Conservation (phyloP, 1,284 basidiomycete genomes). For the Athelia psychrophila region DNA sequence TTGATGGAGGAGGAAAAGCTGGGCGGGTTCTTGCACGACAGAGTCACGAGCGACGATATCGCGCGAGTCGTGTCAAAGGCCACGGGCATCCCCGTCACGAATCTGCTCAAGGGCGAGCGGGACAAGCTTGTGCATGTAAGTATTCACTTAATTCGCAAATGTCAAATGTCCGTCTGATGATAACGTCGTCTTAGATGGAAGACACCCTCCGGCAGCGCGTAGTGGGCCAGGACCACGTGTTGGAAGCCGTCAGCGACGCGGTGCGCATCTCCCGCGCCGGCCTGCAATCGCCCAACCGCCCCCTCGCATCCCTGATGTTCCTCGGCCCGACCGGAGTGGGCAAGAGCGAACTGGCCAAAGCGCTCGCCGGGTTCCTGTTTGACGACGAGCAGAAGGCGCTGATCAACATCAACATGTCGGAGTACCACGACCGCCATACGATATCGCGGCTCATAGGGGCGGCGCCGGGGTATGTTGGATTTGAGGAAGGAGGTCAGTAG, state of each 20-base stretch:
- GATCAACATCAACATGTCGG: neutral
- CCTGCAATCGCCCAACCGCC: constrained; percentile 81
- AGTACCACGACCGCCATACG: constrained; percentile 88
- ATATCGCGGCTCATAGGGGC: constrained; percentile 90
- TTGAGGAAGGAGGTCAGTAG: constrained; percentile 77
- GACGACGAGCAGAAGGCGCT: constrained; percentile 84
- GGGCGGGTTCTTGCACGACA: constrained; percentile 75
- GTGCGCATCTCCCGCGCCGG: constrained; percentile 91
- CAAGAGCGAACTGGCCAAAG: constrained; percentile 89
- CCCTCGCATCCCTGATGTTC: constrained; percentile 91
- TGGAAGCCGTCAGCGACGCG: constrained; percentile 80
- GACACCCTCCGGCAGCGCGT: constrained; percentile 72
- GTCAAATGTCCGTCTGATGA: constrained; percentile 6
- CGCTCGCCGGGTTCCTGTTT: constrained; percentile 83
- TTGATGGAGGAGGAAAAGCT: constrained; percentile 43
- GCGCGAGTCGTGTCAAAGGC: constrained; percentile 85
- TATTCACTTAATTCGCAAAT: constrained; percentile 11
- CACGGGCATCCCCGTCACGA: constrained; percentile 91
- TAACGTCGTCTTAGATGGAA: constrained; percentile 67
- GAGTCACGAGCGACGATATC: constrained; percentile 88
- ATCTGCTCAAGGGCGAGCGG: constrained; percentile 84
- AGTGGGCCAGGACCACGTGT: constrained; percentile 87
- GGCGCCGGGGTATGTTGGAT: constrained; percentile 91
- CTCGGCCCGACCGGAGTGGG: constrained; percentile 87
- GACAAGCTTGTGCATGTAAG: constrained; percentile 87